Percentiles rank a stretch among this genome's conserved stretches.
phyloP scores from a whole-genome alignment of 371 early-diverging fungal species.

The Mortierella sp. region DNA sequence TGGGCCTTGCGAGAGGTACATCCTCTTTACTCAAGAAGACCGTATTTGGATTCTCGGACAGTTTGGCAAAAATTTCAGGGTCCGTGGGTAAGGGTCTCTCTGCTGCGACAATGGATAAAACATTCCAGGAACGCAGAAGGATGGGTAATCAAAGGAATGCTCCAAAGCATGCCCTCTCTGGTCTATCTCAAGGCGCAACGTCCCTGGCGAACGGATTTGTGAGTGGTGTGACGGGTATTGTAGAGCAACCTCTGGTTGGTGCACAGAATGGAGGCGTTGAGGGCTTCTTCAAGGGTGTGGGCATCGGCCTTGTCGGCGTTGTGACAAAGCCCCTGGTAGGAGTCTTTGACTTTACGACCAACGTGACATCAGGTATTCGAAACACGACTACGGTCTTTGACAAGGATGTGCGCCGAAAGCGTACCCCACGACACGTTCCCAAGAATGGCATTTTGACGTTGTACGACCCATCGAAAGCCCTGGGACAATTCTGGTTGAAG shows the following conservation, averaged over 20 bases:
- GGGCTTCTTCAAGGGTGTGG: constrained; percentile 97
- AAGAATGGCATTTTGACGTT: constrained; percentile 84
- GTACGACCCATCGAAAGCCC: constrained; percentile 86
- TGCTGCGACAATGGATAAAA: constrained; percentile 94
- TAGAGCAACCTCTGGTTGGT: constrained; percentile 95
- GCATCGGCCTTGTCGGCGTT: constrained; percentile 94
- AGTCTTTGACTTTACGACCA: constrained; percentile 92
- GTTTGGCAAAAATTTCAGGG: constrained; percentile 95
- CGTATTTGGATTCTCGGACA: constrained; percentile 96
- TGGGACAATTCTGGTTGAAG: constrained; percentile 93
- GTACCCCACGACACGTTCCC: constrained; percentile 91
- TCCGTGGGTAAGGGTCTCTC: constrained; percentile 97
- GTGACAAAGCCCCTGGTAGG: constrained; percentile 96
- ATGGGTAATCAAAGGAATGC: constrained; percentile 86
- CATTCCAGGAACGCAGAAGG: constrained; percentile 89
- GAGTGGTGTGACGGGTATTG: constrained; percentile 92
- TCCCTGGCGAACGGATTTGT: constrained; percentile 88
- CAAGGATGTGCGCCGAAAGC: constrained; percentile 77
- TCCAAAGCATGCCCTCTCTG: constrained; percentile 93
- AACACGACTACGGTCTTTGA: constrained; percentile 97
- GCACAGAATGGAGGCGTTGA: constrained; percentile 91
- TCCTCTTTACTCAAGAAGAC: constrained; percentile 94
- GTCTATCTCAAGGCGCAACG: constrained; percentile 91
- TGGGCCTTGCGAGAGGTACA: constrained; percentile 95
- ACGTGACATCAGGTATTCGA: constrained; percentile 92